Percentiles rank a stretch among this genome's conserved stretches.
Conservation (phyloP, 768 basidiomycete species). For the Exidia glandulosa region DNA sequence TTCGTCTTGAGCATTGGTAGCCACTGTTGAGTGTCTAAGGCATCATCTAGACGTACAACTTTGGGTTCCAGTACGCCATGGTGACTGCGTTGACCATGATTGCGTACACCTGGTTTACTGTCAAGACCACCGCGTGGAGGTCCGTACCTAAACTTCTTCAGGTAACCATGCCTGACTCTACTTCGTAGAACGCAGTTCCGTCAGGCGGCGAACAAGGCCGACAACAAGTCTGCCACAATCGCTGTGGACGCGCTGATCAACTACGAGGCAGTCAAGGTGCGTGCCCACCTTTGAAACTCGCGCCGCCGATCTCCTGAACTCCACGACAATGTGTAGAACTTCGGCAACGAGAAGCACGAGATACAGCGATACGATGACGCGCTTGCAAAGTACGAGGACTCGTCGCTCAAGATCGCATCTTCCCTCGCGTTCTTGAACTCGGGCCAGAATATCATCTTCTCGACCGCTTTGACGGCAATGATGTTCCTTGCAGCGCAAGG, state of each 20-base stretch:
- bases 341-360: conserved; percentile 94
- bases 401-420: conserved; percentile 90
- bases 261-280: conserved; percentile 95
- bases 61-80: conserved; percentile 94
- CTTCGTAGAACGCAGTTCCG: conserved; percentile 74
- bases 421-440: conserved; percentile 90
- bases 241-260: conserved; percentile 96
- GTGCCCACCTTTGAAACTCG: conserved; percentile 3
- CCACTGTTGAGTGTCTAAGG: neutral
- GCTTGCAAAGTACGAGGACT: conserved; percentile 75
- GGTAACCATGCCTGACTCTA: neutral
- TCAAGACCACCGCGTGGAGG: conserved; percentile 95
- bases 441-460: conserved; percentile 95
- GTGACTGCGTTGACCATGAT: conserved; percentile 77
- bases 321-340: conserved; percentile 48
- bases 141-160: conserved; percentile 19
- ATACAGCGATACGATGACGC: conserved; percentile 86
- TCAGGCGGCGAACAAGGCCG: conserved; percentile 88
- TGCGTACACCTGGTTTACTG: conserved; percentile 94
- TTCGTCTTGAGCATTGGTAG: conserved; percentile 16
- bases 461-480: conserved; percentile 80
- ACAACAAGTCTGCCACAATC: conserved; percentile 89
- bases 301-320: neutral
- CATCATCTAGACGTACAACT: conserved; percentile 74
- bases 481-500: conserved; percentile 98